These are phyloP conservation scores for Ceratocystis papillata DNA, from an alignment of 2,329 filamentous ascomycete species.

Conservation along the genomic window DNA sequence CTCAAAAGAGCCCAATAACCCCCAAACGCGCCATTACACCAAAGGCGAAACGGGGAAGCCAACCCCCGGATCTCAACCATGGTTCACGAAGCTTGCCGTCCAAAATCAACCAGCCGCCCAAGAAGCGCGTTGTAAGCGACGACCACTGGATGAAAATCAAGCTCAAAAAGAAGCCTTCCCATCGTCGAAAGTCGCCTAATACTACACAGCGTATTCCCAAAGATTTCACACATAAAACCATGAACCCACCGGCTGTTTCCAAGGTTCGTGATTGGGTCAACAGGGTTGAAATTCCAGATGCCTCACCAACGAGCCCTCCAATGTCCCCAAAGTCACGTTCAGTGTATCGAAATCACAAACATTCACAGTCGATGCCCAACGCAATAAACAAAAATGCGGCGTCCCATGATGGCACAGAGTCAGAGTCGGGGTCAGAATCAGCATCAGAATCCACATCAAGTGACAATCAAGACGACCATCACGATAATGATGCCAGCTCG, in stretches of 20 bases:
- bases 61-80: slow-evolving; percentile 15
- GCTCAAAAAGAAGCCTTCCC: slow-evolving; percentile 39
- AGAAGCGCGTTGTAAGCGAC: slow-evolving; percentile 88
- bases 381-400: slow-evolving; percentile 16
- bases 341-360: slow-evolving; percentile 17
- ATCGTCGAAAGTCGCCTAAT: slow-evolving; percentile 27
- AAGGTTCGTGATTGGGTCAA: slow-evolving; percentile 54
- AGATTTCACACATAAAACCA: slow-evolving; percentile 45
- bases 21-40: slow-evolving; percentile 11
- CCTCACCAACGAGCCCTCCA: slow-evolving; percentile 22
- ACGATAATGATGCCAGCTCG: slow-evolving; percentile 3
- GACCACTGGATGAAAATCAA: slow-evolving; percentile 68
- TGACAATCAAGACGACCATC: slow-evolving; percentile 13
- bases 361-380: slow-evolving; percentile 21
- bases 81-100: slow-evolving; percentile 27
- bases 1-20: slow-evolving; percentile 29
- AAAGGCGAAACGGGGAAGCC: slow-evolving; percentile 10
- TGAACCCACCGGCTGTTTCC: slow-evolving; percentile 45
- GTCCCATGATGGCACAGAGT: slow-evolving; percentile 6
- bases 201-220: slow-evolving; percentile 39
- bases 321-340: slow-evolving; percentile 14
- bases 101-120: slow-evolving; percentile 50
- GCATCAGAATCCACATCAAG: slow-evolving; percentile 2
- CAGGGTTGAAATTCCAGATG: slow-evolving; percentile 42
- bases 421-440: slow-evolving; percentile 16